Evolutionary conservation across 352 stramenopile genomes (phyloP).

Genomic region (Phytopythium aichiense): DNA sequence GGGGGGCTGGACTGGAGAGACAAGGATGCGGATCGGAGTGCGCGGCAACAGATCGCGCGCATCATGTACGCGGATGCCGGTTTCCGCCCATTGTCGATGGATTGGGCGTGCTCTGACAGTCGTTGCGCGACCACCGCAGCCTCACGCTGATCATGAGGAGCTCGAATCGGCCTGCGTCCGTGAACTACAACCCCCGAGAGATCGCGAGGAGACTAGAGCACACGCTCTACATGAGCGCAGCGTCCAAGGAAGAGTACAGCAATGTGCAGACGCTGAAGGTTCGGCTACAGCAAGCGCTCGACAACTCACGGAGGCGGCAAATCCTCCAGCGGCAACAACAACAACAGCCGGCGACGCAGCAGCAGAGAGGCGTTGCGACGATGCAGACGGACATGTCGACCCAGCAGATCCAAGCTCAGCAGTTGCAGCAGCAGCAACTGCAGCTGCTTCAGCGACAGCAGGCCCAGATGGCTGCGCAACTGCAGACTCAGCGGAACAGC

Average conservation of each 20-base stretch:
- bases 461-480: conserved; percentile 66
- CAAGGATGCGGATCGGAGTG: conserved; percentile 77
- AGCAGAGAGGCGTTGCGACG: conserved; percentile 18
- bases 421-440: conserved; percentile 56
- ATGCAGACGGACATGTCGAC: conserved; percentile 16
- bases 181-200: conserved; percentile 88
- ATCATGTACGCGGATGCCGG: conserved; percentile 68
- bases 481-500: conserved; percentile 64
- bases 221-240: conserved; percentile 83
- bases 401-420: conserved; percentile 46
- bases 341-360: conserved; percentile 14
- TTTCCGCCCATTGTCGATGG: background rate
- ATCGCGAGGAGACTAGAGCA: conserved; percentile 82
- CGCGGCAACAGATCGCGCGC: conserved; percentile 80
- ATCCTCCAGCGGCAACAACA: conserved; percentile 70
- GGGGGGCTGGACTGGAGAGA: conserved; percentile 69
- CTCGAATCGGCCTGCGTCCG: conserved; percentile 76
- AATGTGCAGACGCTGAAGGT: conserved; percentile 85
- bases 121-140: conserved; percentile 17
- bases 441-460: conserved; percentile 60
- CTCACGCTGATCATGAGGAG: conserved; percentile 90
- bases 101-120: background rate
- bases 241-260: conserved; percentile 83
- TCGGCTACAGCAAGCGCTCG: conserved; percentile 76
- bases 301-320: conserved; percentile 75